Conservation (phyloP, 139 green algal genomes). For the Chlorella sorokiniana region DNA sequence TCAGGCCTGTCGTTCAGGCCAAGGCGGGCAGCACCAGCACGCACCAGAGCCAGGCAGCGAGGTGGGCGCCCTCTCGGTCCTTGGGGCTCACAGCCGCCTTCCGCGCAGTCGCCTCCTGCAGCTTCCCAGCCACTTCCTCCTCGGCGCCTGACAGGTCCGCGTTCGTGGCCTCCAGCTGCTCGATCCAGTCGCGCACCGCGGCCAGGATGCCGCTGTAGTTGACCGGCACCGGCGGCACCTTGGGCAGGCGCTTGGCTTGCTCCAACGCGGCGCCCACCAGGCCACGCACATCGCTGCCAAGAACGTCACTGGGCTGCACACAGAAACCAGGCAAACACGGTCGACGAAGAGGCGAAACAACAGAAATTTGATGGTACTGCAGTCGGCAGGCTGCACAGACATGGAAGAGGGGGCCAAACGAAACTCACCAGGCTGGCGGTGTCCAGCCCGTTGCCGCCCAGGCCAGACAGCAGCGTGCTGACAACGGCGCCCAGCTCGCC, state of each 20-base stretch:
- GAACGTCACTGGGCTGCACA: not conserved
- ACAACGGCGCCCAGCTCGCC: not conserved
- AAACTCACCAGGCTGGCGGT: not conserved
- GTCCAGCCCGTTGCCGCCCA: not conserved
- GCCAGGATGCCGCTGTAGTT: not conserved
- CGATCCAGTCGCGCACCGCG: not conserved
- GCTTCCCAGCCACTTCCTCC: not conserved
- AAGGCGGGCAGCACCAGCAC: not conserved
- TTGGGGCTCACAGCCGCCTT: not conserved
- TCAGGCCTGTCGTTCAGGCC: too few relatives aligned
- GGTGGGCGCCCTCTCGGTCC: not conserved
- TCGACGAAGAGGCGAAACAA: too few relatives aligned
- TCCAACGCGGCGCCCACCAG: not conserved
- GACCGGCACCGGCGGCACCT: not conserved
- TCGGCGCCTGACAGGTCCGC: not conserved
- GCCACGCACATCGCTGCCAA: not conserved
- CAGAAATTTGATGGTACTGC: not conserved
- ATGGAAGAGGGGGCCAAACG: too few relatives aligned
- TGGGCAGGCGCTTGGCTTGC: not conserved
- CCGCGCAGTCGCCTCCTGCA: not conserved
- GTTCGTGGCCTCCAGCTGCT: not conserved
- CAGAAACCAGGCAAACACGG: too few relatives aligned
- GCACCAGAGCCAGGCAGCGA: slow-evolving; percentile 14
- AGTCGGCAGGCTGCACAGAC: too few relatives aligned
- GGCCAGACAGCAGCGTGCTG: not conserved